A percentile compares a stretch with the other conserved stretches of the same genome.
These are phyloP conservation scores for Rhynchosporium secalis DNA, from an alignment of 2,329 filamentous ascomycete genomes.

Conservation along the genomic window DNA sequence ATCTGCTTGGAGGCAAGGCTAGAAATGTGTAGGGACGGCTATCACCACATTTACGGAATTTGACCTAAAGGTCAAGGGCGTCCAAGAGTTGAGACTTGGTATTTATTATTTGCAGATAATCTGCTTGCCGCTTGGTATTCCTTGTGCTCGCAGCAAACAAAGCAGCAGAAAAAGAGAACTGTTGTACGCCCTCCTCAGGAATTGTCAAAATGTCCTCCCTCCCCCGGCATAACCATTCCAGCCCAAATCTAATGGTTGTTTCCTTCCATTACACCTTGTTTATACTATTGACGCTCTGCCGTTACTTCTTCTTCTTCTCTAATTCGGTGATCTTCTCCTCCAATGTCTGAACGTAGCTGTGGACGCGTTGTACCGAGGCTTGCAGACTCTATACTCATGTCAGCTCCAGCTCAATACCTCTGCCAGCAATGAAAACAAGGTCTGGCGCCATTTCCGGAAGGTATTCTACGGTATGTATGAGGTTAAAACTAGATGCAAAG, in stretches of 20 bases:
- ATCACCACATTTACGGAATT: neutral
- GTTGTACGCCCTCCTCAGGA: slow-evolving; percentile 27
- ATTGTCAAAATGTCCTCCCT: slow-evolving; percentile 13
- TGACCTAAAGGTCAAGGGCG: neutral
- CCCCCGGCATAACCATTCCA: slow-evolving; percentile 4
- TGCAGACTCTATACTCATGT: slow-evolving; percentile 68
- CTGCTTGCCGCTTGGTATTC: slow-evolving; percentile 22
- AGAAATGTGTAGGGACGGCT: neutral
- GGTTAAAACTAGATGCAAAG: slow-evolving; percentile 35
- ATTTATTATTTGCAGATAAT: slow-evolving; percentile 20
- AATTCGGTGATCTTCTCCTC: slow-evolving; percentile 75
- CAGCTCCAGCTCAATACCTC: slow-evolving; percentile 17
- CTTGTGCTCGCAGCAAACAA: slow-evolving; percentile 25
- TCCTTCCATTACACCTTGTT: slow-evolving; percentile 14
- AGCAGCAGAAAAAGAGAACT: slow-evolving; percentile 25
- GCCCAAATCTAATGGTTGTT: slow-evolving; percentile 8
- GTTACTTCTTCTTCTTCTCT: slow-evolving; percentile 65
- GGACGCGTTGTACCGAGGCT: slow-evolving; percentile 81
- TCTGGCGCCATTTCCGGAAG: slow-evolving; percentile 16
- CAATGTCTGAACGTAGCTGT: slow-evolving; percentile 76
- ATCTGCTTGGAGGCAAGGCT: slow-evolving; percentile 25
- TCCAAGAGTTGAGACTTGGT: slow-evolving; percentile 12
- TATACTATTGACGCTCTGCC: neutral
- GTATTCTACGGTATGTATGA: slow-evolving; percentile 17
- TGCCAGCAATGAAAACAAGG: slow-evolving; percentile 4